phyloP scores from a whole-genome alignment of 192 early-diverging fungal species.

The Backusella liffmaniae region DNA sequence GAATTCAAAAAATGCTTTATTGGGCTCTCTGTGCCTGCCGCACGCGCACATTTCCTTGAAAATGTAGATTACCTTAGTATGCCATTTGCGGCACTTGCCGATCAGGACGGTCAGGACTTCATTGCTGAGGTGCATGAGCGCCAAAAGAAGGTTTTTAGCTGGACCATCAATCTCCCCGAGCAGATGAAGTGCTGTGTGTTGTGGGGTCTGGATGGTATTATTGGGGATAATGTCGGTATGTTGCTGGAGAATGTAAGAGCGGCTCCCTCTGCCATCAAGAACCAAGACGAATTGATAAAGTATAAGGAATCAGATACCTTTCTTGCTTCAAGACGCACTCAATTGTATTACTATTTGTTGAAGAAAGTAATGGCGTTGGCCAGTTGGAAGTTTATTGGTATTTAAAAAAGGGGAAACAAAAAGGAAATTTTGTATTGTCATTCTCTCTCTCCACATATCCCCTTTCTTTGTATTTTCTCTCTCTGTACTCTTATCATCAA shows the following conservation, averaged over 20 bases:
- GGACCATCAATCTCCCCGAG: constrained; percentile 49
- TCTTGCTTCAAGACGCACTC: background rate
- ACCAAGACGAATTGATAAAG: background rate
- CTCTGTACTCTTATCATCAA: background rate
- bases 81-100: constrained; percentile 38
- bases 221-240: constrained; percentile 44
- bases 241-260: constrained; percentile 23
- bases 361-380: constrained; percentile 9
- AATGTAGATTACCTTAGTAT: constrained; percentile 45
- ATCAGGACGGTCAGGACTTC: constrained; percentile 40
- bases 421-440: background rate
- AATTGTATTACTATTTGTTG: constrained; percentile 10
- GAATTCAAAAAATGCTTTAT: constrained; percentile 48
- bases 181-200: constrained; percentile 41
- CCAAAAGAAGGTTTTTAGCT: constrained; percentile 45
- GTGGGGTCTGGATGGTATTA: constrained; percentile 49
- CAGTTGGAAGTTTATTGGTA: constrained; percentile 27
- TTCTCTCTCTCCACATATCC: background rate
- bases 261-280: background rate
- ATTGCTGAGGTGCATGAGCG: constrained; percentile 48
- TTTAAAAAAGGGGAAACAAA: background rate
- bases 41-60: constrained; percentile 38
- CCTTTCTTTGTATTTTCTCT: background rate
- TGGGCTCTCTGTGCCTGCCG: constrained; percentile 45
- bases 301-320: background rate